Conservation (phyloP, 176 grass and related monocot genomes). For the Ensete ventricosum region DNA sequence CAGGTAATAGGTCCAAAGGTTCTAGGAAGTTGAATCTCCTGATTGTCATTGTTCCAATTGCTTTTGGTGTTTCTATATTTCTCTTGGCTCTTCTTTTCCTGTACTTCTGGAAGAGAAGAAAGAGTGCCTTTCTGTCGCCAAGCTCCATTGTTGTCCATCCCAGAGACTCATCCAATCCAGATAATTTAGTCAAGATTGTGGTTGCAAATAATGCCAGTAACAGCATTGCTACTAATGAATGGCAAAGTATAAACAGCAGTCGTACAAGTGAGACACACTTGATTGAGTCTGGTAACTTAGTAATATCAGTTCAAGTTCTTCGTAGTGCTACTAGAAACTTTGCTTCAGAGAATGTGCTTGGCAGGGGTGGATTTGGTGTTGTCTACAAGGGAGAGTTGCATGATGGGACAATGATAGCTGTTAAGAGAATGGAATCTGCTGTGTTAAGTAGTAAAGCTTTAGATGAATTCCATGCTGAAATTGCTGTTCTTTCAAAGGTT, state of each 20-base stretch:
- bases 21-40: conserved; percentile 22
- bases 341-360: conserved; percentile 57
- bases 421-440: conserved; percentile 81
- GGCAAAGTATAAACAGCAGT: conserved; percentile 27
- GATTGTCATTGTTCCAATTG: conserved; percentile 35
- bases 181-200: conserved; percentile 52
- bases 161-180: conserved; percentile 25
- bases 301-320: conserved; percentile 63
- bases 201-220: conserved; percentile 25
- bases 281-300: conserved; percentile 49
- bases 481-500: conserved; percentile 74
- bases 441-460: conserved; percentile 72
- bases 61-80: conserved; percentile 11
- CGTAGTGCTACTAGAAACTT: conserved; percentile 58
- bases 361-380: conserved; percentile 66
- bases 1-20: background rate
- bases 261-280: conserved; percentile 26
- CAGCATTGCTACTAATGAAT: background rate
- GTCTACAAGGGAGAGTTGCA: conserved; percentile 81
- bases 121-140: background rate
- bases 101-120: conserved; percentile 23
- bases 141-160: conserved; percentile 56
- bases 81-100: conserved; percentile 12
- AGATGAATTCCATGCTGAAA: conserved; percentile 87
- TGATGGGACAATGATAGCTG: conserved; percentile 74